phyloP scores from a whole-genome alignment of 441 rosid genomes.

The Pelargonium citronellum region DNA sequence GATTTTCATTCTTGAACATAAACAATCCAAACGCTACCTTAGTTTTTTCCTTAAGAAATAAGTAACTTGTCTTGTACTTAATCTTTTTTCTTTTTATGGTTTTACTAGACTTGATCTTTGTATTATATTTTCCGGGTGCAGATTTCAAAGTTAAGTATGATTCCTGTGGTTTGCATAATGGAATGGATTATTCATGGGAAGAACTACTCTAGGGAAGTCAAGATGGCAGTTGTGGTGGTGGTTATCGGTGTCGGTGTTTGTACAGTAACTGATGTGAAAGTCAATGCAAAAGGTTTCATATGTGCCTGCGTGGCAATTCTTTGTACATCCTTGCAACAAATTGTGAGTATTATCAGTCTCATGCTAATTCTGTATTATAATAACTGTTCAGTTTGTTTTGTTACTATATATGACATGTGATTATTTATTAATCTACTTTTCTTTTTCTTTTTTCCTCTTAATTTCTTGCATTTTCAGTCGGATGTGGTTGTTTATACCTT shows the following conservation, averaged over 20 bases:
- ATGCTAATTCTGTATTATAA: background rate
- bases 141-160: constrained; percentile 33
- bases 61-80: background rate
- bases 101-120: background rate
- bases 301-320: constrained; percentile 28
- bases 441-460: background rate
- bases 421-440: background rate
- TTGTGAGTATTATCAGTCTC: constrained; percentile 20
- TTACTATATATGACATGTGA: background rate
- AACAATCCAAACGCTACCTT: background rate
- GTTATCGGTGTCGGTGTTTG: constrained; percentile 30
- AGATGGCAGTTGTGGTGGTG: constrained; percentile 28
- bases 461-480: background rate
- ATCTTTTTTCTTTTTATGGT: background rate
- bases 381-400: background rate
- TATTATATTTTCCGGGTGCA: background rate
- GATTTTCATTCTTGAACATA: too few relatives aligned
- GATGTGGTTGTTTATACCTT: background rate
- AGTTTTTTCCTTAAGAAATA: background rate
- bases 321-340: constrained; percentile 29
- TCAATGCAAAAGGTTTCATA: constrained; percentile 27
- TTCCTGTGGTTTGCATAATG: constrained; percentile 29
- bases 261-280: constrained; percentile 28
- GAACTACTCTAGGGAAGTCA: constrained; percentile 25
- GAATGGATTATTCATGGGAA: constrained; percentile 29